Evolutionary conservation across 2,329 filamentous ascomycete species (phyloP), one percentile per base, ranked within the genome.

Genomic region (Penicillium sp.): DNA sequence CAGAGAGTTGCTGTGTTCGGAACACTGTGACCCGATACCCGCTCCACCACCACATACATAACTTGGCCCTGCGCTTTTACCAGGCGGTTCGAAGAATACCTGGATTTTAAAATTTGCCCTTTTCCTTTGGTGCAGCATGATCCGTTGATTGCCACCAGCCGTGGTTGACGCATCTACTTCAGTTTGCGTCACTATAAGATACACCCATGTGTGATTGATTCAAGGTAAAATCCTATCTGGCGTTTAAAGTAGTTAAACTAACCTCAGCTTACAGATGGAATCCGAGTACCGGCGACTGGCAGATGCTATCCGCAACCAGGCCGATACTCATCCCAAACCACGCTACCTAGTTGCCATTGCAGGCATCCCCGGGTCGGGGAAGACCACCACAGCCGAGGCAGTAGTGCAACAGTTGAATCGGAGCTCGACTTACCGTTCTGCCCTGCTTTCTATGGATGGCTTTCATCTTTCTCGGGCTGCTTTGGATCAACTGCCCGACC

Each of bases 371-470:
- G 66, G 66, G 8, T 65, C 66, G 3, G 65, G 66, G 10, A 69
- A 69, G 46, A 65, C 66, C 6, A 69, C 66, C 12, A 64, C 61
- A 3, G 65, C 66, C 3, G 45, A 55, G 6, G 59, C 59, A 2
- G 57, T 67, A 6, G 62, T 63, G 1, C 49, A 52, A n/a, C 57
- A 55, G 3, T 45, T 68, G 6, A 67, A 66, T 32, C 24, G 47
- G 6, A 35, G 44, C 21, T n/a, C 48, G 1, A 22, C 26, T 1
- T 37, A 43, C 1, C 52, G 46, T 7, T 57, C 64, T 0, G 52
- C 57, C 1, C 53, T 63, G 1, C 53, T 69, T 7, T 63, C 67
- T 7, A 68, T 70, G 66, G 69, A 71, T 43, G 69, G 69, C 13
- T 71, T 70, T 45, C 69, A 71, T 51, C 55, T 64, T 10, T 55